Conservation (phyloP, 352 stramenopile genomes). For the Globisporangium cystogenes region DNA sequence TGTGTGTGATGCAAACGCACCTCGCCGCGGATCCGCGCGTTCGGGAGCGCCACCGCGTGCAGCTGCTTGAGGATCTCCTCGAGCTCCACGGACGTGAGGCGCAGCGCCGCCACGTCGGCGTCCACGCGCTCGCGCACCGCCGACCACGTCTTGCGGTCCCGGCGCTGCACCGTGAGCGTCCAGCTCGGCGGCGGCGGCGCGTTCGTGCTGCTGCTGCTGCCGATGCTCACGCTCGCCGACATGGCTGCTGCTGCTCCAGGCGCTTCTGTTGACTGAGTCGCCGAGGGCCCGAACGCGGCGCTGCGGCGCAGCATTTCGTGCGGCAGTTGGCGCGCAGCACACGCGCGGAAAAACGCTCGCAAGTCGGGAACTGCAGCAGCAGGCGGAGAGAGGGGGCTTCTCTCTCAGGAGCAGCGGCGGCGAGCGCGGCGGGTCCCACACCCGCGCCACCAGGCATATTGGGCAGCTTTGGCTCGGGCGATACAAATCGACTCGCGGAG, state of each 20-base stretch:
- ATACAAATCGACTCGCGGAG: neutral
- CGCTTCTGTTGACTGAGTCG: neutral
- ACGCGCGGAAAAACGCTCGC: slow-evolving; percentile 1
- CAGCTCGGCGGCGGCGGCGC: slow-evolving; percentile 16
- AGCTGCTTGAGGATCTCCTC: slow-evolving; percentile 80
- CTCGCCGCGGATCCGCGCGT: slow-evolving; percentile 56
- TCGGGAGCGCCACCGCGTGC: slow-evolving; percentile 48
- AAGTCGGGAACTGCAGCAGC: neutral
- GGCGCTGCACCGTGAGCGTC: slow-evolving; percentile 55
- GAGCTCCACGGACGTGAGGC: slow-evolving; percentile 70
- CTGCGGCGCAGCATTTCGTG: neutral
- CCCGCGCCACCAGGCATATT: neutral
- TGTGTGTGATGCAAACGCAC: too few relatives aligned
- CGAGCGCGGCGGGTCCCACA: neutral
- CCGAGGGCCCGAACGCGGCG: neutral
- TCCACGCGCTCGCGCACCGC: slow-evolving; percentile 46
- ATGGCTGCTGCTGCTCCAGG: neutral
- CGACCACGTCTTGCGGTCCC: slow-evolving; percentile 66
- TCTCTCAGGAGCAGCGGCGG: neutral
- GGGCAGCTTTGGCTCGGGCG: neutral
- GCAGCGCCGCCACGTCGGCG: slow-evolving; percentile 40
- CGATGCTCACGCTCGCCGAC: slow-evolving; percentile 6
- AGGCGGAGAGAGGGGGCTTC: neutral
- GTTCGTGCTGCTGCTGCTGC: neutral
- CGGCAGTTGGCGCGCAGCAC: neutral